Evolutionary conservation across 164 flowering plant species (phyloP), one percentile per base, ranked within the genome.

Genomic region (Nymphaea thermarum): DNA sequence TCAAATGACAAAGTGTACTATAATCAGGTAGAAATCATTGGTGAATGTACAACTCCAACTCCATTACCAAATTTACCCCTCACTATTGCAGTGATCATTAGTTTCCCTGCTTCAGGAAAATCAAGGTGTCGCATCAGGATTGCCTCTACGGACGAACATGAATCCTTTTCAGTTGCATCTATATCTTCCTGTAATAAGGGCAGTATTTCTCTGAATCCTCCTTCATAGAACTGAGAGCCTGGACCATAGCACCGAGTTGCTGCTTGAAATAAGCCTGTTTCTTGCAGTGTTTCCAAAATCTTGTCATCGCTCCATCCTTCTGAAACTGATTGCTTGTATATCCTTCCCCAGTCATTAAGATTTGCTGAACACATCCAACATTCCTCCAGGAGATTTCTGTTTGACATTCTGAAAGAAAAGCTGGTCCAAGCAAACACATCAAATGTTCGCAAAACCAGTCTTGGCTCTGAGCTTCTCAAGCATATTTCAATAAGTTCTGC

Each of bases 351-450:
- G 42, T 86, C 86, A 60, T 93, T 90, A 75, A 80, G 85, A 71
- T 85, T 82, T 2, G 87, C 91, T 59, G 89, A 94, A 60, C 76
- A 80, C 74, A 75, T 88, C 99, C 99, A 95, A 82, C 99, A 92
- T 53, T 86, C 94, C 73, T 87, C 92, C 75, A 95, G 71, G 44
- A 91, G 96, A 69, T 72, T 77, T 70, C 70, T 75, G 78, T 90
- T 83, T 63, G 68, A 68, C 66, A 65, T 82, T 5, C 87, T 76
- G 63, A 90, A 91, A 36, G 96, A 84, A 66, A 89, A 79, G 68
- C 89, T 87, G 25, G 99, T 92, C 93, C 94, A 92, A n/a, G 96
- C 93, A 82, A 92, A 92, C 42, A 92, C 80, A 64, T 90, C 97
- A 73, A 95, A 90, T 25, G 90, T 87, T 67, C 64, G 78, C 78